Conservation (phyloP, 768 basidiomycete genomes). For the Leucosporidium creatinivorum region DNA sequence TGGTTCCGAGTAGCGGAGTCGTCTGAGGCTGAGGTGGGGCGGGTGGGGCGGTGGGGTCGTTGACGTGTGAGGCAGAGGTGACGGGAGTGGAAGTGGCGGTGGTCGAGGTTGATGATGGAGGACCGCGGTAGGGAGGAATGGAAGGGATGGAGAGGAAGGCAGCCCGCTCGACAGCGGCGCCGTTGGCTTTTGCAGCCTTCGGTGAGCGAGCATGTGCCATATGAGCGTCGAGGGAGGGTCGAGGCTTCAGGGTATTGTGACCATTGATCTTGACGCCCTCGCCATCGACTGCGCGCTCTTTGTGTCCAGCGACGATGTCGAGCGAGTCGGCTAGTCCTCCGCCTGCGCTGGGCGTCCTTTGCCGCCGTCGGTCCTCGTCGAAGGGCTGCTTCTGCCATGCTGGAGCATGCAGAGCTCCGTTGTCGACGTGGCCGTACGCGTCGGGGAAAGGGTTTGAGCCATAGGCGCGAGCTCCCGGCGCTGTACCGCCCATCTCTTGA, state of each 20-base stretch:
- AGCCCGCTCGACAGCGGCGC: neutral
- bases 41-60: no score
- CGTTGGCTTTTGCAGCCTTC: neutral
- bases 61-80: no score
- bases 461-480: neutral
- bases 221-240: slow-evolving; percentile 26
- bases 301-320: slow-evolving; percentile 7
- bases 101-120: no score
- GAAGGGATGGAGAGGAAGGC: slow-evolving; percentile 26
- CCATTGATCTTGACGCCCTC: neutral
- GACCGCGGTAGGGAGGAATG: slow-evolving; percentile 16
- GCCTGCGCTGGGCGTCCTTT: slow-evolving; percentile 13
- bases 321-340: slow-evolving; percentile 10
- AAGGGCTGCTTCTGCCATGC: slow-evolving; percentile 3
- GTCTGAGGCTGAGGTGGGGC: no score
- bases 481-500: neutral
- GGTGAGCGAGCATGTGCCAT: slow-evolving; percentile 22
- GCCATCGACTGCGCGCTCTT: neutral
- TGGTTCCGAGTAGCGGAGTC: no score
- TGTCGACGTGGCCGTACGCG: slow-evolving; percentile 2
- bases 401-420: neutral
- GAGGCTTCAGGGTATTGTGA: slow-evolving; percentile 14
- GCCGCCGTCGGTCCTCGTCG: slow-evolving; percentile 16
- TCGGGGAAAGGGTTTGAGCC: neutral
- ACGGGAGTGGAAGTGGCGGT: no score